These are phyloP conservation scores for Alternaria hordeiaustralica DNA, from an alignment of 2,329 filamentous ascomycete species.

Conservation along the genomic window DNA sequence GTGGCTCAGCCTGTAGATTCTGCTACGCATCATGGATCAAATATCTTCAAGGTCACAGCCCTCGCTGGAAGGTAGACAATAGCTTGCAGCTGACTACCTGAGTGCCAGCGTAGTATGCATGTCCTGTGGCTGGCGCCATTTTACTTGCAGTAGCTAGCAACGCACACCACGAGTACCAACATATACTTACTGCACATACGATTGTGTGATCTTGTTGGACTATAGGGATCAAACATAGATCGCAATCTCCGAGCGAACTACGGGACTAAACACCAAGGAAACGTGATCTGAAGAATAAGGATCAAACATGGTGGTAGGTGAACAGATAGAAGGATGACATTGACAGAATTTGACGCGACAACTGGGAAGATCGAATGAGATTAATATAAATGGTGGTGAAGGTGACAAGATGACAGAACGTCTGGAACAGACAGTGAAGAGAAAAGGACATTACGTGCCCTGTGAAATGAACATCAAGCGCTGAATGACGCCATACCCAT, in stretches of 20 bases:
- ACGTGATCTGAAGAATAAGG: not conserved
- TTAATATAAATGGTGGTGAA: constrained; percentile 16
- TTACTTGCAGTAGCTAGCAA: not conserved
- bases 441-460: not conserved
- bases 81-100: not conserved
- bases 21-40: not conserved
- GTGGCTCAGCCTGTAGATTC: not conserved
- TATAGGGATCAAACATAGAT: not conserved
- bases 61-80: not conserved
- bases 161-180: not conserved
- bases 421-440: not conserved
- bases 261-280: not conserved
- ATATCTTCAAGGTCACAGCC: not conserved
- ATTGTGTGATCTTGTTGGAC: not conserved
- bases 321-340: not conserved
- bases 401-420: not conserved
- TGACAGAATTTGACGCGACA: not conserved
- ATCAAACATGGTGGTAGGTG: not conserved
- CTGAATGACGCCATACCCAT: not conserved
- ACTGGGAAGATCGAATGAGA: constrained; percentile 4
- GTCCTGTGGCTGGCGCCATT: not conserved
- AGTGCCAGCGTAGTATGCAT: not conserved
- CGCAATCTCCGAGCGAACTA: not conserved
- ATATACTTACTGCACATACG: not conserved
- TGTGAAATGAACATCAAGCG: not conserved